Conservation (phyloP, 179 eudicot genomes). For the Pouteria campechiana region DNA sequence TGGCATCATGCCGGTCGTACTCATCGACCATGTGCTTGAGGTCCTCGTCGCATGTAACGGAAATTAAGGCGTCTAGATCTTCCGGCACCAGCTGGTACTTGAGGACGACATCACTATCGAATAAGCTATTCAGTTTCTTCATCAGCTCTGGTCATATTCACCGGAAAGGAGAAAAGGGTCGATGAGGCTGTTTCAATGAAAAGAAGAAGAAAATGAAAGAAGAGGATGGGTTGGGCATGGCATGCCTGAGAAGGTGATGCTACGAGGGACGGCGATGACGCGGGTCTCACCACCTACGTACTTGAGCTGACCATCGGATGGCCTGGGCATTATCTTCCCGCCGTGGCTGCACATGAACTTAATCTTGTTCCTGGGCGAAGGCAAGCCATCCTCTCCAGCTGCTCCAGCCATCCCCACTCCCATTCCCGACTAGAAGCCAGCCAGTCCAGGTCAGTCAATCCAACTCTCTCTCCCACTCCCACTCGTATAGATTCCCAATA, state of each 20-base stretch:
- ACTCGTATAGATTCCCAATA: no score
- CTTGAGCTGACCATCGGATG: conserved; percentile 54
- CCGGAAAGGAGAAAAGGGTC: not conserved
- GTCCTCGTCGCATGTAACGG: conserved; percentile 72
- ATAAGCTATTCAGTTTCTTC: conserved; percentile 35
- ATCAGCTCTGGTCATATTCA: conserved; percentile 31
- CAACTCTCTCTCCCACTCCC: no score
- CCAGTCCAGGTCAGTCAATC: no score
- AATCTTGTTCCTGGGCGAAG: conserved; percentile 29
- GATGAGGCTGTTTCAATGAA: not conserved
- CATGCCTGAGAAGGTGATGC: conserved; percentile 38
- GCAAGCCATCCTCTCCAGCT: no score
- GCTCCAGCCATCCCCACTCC: no score
- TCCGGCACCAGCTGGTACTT: conserved; percentile 54
- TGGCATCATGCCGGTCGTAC: conserved; percentile 44
- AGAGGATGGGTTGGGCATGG: not conserved
- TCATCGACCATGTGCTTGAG: conserved; percentile 60
- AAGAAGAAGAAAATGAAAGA: not conserved
- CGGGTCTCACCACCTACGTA: conserved; percentile 89
- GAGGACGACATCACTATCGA: conserved; percentile 43
- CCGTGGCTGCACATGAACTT: conserved; percentile 79
- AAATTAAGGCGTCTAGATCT: conserved; percentile 63
- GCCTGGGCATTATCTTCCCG: conserved; percentile 67
- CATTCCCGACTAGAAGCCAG: no score
- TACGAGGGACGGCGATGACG: conserved; percentile 38